Conservation (phyloP, 768 basidiomycete species). For the Pleurotus platypus region DNA sequence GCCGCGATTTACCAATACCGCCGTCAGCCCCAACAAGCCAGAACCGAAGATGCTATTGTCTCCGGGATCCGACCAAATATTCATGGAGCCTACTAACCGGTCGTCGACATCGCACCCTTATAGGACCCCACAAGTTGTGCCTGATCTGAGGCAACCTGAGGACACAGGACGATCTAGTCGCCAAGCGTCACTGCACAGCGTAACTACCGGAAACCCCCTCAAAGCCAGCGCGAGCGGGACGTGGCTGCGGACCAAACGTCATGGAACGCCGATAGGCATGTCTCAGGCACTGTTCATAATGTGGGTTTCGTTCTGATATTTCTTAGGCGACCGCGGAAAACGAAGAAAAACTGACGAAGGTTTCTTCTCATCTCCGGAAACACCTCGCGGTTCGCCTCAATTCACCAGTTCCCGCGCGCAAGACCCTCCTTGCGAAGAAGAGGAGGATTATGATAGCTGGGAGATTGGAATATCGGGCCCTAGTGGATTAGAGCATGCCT, state of each 20-base stretch:
- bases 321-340: background rate
- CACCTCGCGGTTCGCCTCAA: background rate
- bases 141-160: background rate
- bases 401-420: background rate
- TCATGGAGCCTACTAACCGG: background rate
- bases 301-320: no score
- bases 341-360: background rate
- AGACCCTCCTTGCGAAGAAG: constrained; percentile 3
- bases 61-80: background rate
- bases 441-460: constrained; percentile 25
- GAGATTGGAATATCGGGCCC: constrained; percentile 19
- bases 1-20: background rate
- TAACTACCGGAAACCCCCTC: background rate
- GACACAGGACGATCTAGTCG: background rate
- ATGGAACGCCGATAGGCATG: background rate
- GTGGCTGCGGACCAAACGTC: background rate
- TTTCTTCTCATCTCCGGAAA: background rate
- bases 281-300: no score
- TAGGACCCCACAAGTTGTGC: background rate
- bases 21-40: background rate
- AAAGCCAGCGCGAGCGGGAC: background rate
- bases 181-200: background rate
- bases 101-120: no score
- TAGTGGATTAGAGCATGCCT: background rate
- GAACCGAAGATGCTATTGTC: background rate